Percentiles rank a stretch among this genome's conserved stretches.
These are phyloP conservation scores for Dryadomyces quercus-mongolicae DNA, from an alignment of 2,329 filamentous ascomycete genomes.

Conservation along the genomic window DNA sequence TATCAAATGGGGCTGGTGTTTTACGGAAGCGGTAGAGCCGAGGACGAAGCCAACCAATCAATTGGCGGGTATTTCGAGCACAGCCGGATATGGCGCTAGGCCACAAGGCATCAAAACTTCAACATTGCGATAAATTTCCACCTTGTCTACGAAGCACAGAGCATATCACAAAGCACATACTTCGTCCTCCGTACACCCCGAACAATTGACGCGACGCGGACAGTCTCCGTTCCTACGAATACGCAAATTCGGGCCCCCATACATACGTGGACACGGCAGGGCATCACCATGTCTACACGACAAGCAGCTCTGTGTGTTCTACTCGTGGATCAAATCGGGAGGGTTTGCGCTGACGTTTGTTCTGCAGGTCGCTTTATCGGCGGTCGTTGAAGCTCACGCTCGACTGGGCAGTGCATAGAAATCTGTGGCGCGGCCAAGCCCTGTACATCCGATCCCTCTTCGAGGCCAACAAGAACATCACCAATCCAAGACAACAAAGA, in stretches of 20 bases:
- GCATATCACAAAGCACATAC: background rate
- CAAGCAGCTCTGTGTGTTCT: background rate
- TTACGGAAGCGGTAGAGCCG: too few species aligned
- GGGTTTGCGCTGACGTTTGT: background rate
- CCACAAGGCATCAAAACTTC: background rate
- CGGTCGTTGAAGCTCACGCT: constrained; percentile 85
- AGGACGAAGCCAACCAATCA: background rate
- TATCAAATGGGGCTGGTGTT: too few species aligned
- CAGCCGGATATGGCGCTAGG: background rate
- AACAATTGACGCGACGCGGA: background rate
- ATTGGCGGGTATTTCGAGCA: background rate
- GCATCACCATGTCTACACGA: background rate
- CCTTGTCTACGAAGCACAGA: background rate
- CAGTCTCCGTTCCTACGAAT: background rate
- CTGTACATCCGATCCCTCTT: constrained; percentile 92
- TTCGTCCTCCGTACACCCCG: too few species aligned
- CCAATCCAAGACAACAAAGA: constrained; percentile 74
- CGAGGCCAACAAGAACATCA: constrained; percentile 79
- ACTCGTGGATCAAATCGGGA: too few species aligned
- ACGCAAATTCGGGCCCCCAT: background rate
- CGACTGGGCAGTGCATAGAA: constrained; percentile 88
- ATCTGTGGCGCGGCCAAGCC: constrained; percentile 90
- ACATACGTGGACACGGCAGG: too few species aligned
- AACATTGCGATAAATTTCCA: background rate
- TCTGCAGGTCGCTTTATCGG: constrained; percentile 66